A percentile compares a stretch with the other conserved stretches of the same genome.
Evolutionary conservation across 2,329 filamentous ascomycete species (phyloP).

Genomic region (Pseudogymnoascus sp.): DNA sequence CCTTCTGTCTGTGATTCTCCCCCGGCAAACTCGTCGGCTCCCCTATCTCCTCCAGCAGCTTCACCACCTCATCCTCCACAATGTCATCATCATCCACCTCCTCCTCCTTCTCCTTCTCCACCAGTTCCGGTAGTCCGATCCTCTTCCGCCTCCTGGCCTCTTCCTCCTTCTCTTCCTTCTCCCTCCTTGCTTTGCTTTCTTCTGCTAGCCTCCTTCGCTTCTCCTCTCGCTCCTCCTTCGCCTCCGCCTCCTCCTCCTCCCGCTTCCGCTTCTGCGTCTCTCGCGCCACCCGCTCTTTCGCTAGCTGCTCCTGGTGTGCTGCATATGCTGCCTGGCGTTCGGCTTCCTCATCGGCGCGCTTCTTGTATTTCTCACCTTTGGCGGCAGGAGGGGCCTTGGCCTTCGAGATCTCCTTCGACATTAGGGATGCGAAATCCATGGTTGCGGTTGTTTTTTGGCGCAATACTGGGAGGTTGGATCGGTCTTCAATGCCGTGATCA

Average conservation of each 20-base stretch:
- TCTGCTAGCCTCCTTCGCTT: constrained; percentile 77
- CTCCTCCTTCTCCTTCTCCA: constrained; percentile 42
- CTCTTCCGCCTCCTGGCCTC: constrained; percentile 67
- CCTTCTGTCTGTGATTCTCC: constrained; percentile 62
- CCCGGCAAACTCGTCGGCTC: constrained; percentile 75
- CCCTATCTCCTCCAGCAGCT: constrained; percentile 60
- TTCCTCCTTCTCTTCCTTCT: constrained; percentile 66
- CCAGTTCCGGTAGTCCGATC: constrained; percentile 71
- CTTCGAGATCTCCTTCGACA: constrained; percentile 88
- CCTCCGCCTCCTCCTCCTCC: constrained; percentile 74
- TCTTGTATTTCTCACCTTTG: constrained; percentile 65
- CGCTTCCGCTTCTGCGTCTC: constrained; percentile 74
- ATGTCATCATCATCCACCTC: constrained; percentile 51
- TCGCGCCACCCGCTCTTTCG: constrained; percentile 62
- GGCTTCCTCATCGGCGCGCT: constrained; percentile 78
- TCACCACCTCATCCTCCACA: constrained; percentile 59
- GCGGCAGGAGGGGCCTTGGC: constrained; percentile 42
- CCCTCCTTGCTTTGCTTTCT: constrained; percentile 60
- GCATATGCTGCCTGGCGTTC: constrained; percentile 72
- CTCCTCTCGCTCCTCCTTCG: constrained; percentile 64
- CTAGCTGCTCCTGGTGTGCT: constrained; percentile 69
- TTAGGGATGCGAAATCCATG: constrained; percentile 94
- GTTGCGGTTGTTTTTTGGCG: constrained; percentile 21
- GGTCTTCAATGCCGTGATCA: not conserved
- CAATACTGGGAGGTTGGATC: not conserved